Conservation (phyloP, 2,329 filamentous ascomycete species). For the Aureobasidium sp. region DNA sequence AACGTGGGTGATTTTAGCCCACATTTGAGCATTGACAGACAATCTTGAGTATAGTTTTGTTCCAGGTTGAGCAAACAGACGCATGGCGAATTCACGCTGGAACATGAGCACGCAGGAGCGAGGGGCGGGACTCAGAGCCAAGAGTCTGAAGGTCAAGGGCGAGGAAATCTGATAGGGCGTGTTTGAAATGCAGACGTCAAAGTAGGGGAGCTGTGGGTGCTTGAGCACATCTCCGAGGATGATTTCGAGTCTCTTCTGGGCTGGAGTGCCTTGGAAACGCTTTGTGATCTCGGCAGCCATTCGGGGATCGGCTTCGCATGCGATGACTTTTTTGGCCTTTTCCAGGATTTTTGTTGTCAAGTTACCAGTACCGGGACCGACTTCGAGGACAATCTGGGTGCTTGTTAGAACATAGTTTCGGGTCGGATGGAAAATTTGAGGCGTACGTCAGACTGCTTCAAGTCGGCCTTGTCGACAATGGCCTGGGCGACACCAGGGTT, state of each 20-base stretch:
- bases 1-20: constrained; percentile 63
- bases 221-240: constrained; percentile 92
- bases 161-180: constrained; percentile 77
- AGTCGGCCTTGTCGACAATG: constrained; percentile 76
- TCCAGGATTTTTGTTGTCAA: constrained; percentile 84
- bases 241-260: constrained; percentile 77
- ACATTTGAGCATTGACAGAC: constrained; percentile 91
- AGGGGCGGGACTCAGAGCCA: constrained; percentile 74
- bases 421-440: background rate
- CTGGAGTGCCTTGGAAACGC: constrained; percentile 82
- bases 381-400: constrained; percentile 66
- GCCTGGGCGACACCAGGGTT: constrained; percentile 78
- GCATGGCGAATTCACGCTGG: constrained; percentile 87
- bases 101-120: constrained; percentile 89
- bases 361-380: constrained; percentile 84
- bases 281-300: constrained; percentile 96
- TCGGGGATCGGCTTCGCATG: constrained; percentile 87
- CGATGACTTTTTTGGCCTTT: constrained; percentile 73
- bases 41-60: constrained; percentile 88
- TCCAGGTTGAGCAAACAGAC: constrained; percentile 78
- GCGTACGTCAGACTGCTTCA: constrained; percentile 73
- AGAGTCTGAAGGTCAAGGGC: constrained; percentile 83
- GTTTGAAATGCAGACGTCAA: constrained; percentile 78
- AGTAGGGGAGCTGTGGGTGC: constrained; percentile 63
- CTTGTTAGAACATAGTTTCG: background rate